Evolutionary conservation across 2,329 filamentous ascomycete species (phyloP), one percentile per base, ranked within the genome.

Genomic region (Talaromyces verruculosus): DNA sequence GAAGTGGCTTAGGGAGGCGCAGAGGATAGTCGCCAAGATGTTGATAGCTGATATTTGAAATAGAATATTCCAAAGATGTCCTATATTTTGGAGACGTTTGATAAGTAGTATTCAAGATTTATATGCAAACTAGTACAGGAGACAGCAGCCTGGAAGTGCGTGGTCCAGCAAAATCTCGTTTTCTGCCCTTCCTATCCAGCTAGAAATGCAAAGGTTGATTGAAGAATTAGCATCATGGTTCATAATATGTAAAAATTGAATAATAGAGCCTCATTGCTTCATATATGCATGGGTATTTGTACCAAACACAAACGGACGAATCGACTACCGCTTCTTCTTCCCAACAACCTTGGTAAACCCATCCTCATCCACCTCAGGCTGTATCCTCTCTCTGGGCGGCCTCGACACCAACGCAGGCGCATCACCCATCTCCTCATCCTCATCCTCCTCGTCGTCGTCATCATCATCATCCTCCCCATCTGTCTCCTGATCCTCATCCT

Each of bases 291-390:
- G 49, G 28, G 49, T 35, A 55, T 55, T 19, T 37, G n/a, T 55
- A 55, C 28, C 30, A 55, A 55, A 55, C 51, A 22, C 30, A n/a
- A 55, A 33, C 10, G 0, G n/a, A 19, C n/a, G 11, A 57, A 5
- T 39, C 10, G 3, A 57, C 73, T 72, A 76, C 76, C 80, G 84
- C 81, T 83, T 85, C 83, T 87, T 91, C 81, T 88, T 91, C 72
- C 86, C 84, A 64, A 88, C 85, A 69, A 93, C 90, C 78, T 85
- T 91, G 17, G 88, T 91, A 76, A 94, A 94, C 4, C 91, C 91
- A 73, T 94, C 91, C 70, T 93, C 90, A 76, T 94, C 91, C 55
- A 93, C 83, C 76, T 92, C 87, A 0, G 91, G 90, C 74, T 86
- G 84, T 17, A 82, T 77, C 79, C 88, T 91, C 77, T 91, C 87